Percentiles rank a stretch among this genome's conserved stretches.
Conservation (phyloP, 1,139 yeast species). For the Lodderomyces jiufengensis region DNA sequence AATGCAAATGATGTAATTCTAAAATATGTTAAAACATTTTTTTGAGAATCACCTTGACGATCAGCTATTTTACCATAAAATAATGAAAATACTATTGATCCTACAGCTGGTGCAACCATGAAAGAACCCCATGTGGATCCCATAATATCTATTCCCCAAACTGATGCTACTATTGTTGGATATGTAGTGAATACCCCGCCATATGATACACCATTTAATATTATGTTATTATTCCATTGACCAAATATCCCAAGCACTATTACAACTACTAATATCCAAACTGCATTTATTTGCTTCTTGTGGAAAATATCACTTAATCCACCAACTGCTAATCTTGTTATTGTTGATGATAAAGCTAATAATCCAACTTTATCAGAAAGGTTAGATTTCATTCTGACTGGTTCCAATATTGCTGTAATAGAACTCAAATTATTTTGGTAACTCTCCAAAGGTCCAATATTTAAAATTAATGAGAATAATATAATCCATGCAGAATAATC, state of each 20-base stretch:
- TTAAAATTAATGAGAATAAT: constrained; percentile 58
- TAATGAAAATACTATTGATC: constrained; percentile 68
- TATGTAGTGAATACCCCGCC: constrained; percentile 83
- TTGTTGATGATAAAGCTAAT: constrained; percentile 40
- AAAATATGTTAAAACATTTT: constrained; percentile 24
- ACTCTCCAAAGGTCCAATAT: constrained; percentile 85
- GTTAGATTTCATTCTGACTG: constrained; percentile 32
- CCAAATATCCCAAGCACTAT: constrained; percentile 44
- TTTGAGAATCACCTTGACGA: constrained; percentile 6
- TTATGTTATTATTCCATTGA: constrained; percentile 32
- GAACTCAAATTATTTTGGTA: constrained; percentile 83
- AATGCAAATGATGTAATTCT: constrained; percentile 30
- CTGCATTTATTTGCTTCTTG: constrained; percentile 27
- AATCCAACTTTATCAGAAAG: constrained; percentile 45
- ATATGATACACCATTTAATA: constrained; percentile 66
- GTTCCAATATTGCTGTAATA: constrained; percentile 26
- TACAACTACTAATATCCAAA: constrained; percentile 42
- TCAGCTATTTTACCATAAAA: constrained; percentile 71
- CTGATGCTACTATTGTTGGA: constrained; percentile 76
- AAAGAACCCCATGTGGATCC: constrained; percentile 95
- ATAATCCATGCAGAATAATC: constrained; percentile 68
- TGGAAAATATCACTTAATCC: constrained; percentile 51
- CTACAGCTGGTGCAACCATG: constrained; percentile 88
- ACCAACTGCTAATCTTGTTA: constrained; percentile 59
- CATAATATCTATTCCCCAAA: constrained; percentile 87